Percentiles rank a stretch among this genome's conserved stretches.
phyloP scores from a whole-genome alignment of 2,329 filamentous ascomycete genomes.

The Aureobasidium uvarum region DNA sequence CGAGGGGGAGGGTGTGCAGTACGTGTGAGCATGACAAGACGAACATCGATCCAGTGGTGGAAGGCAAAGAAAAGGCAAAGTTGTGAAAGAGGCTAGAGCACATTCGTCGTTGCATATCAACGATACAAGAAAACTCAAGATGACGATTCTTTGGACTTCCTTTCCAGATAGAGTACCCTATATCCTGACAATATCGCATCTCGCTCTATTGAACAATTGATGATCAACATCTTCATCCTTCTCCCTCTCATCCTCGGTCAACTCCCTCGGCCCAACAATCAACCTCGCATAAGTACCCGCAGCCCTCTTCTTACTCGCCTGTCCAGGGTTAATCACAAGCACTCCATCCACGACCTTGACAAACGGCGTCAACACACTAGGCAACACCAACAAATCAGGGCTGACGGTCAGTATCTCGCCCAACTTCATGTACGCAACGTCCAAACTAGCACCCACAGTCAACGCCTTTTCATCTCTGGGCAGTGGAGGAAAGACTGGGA shows the following conservation, averaged over 20 bases:
- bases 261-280: constrained; percentile 64
- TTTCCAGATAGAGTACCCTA: constrained; percentile 34
- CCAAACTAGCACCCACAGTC: constrained; percentile 73
- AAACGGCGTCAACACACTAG: constrained; percentile 80
- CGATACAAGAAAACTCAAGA: too few species aligned
- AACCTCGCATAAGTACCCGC: constrained; percentile 84
- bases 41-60: constrained; percentile 27
- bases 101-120: not conserved
- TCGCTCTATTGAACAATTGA: constrained; percentile 74
- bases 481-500: constrained; percentile 80
- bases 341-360: constrained; percentile 91
- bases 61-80: not conserved
- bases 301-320: constrained; percentile 77
- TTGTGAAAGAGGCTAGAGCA: not conserved
- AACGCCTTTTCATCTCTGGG: constrained; percentile 53
- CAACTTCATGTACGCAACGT: constrained; percentile 79
- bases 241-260: constrained; percentile 59
- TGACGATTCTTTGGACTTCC: not conserved
- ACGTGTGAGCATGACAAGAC: constrained; percentile 41
- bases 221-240: constrained; percentile 64
- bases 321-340: constrained; percentile 85
- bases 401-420: constrained; percentile 85
- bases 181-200: constrained; percentile 85
- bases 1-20: constrained; percentile 38
- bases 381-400: constrained; percentile 80